Base-by-base conservation (phyloP, 805 yeast genomes). In the Metschnikowia rubicola region DNA sequence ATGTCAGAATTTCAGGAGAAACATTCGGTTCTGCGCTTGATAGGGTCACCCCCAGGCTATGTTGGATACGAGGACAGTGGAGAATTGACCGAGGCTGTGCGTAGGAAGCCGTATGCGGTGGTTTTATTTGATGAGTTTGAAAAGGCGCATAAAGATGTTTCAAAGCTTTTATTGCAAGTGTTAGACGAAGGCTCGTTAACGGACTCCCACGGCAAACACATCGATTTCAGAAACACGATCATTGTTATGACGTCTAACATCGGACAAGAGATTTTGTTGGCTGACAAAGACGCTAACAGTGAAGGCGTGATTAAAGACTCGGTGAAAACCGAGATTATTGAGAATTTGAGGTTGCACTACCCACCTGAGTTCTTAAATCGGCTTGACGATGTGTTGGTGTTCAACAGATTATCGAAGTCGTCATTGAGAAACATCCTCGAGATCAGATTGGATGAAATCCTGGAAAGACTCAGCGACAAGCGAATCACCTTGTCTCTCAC, bases 1-100 rank as follows among this genome's bases (percentile, higher is more conserved):
- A 94, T 94, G 99, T 88, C 96, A 17, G 99, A 92, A 65, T 92
- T 94, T 66, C 98, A 92, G 69, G 99, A 92, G 63, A 86, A 87
- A 63, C 97, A 90, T 67, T 78, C 96, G 0, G 83, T 94, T 7
- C 85, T 96, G 38, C 80, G 97, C 53, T 77, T 92, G 53, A 90
- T 92, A 57, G 99, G 99, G 43, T 94, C 98, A 0, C 99, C 99
- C 5, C 99, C 99, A 30, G 97, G 98, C 8, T 92, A 92, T 64
- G 97, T 92, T 19, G 94, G 97, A 44, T 91, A 90, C 68, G 99
- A 92, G 61, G 94, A 87, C 58, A 87, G 90, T 63, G 99, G 99
- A 43, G 98, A 94, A 67, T 74, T 94, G 53, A 94, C 99, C 1
- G 98, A 94, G 66, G 96, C 96, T 6, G 95, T 94, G 9, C 80